Conservation (phyloP, 2,329 filamentous ascomycete species). For the Colletotrichum camelliae region DNA sequence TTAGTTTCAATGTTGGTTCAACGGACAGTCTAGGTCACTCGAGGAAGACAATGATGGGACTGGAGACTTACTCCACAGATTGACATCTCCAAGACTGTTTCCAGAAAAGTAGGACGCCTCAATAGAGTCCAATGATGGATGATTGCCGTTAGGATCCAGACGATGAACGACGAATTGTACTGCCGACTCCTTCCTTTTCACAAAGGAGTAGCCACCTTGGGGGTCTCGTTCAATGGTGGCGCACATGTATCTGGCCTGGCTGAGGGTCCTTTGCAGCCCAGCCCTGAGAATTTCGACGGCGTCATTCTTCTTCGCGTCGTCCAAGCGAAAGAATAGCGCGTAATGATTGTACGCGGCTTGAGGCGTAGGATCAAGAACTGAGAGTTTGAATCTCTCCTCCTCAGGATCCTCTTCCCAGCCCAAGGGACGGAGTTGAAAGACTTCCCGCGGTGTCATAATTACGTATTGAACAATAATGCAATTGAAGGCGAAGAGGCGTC, state of each 20-base stretch:
- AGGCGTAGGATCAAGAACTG: background rate
- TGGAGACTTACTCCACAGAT: background rate
- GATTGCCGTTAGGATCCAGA: background rate
- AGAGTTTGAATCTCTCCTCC: background rate
- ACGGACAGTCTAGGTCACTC: background rate
- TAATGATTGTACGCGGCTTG: background rate
- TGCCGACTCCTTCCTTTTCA: background rate
- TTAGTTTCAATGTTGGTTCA: background rate
- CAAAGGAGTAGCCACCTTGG: background rate
- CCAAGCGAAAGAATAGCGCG: background rate
- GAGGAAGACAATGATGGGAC: background rate
- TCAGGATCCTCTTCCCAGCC: background rate
- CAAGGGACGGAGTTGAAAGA: background rate
- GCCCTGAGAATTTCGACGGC: background rate
- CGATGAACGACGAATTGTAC: background rate
- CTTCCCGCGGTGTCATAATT: background rate
- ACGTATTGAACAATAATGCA: background rate
- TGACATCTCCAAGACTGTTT: background rate
- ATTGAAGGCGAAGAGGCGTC: background rate
- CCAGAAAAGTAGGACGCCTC: background rate
- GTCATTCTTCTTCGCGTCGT: background rate
- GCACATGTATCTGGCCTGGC: background rate
- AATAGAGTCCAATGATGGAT: background rate
- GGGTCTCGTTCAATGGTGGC: background rate
- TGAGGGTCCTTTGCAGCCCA: background rate